These are phyloP conservation scores for Neurospora tetrasperma DNA, from an alignment of 495 filamentous ascomycete genomes.

Conservation along the genomic window DNA sequence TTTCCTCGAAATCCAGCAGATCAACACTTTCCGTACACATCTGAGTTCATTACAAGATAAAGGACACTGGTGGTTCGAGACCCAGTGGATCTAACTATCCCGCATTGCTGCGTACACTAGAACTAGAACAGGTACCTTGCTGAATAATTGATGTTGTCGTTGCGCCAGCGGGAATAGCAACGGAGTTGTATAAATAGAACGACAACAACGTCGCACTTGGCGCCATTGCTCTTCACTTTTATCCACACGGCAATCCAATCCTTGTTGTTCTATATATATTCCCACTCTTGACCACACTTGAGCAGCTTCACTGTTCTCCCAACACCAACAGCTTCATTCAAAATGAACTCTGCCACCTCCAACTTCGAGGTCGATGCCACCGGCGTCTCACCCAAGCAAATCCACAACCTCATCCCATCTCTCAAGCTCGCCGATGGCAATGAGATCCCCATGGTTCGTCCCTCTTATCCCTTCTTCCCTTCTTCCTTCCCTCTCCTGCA, in stretches of 20 bases:
- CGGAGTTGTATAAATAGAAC: not conserved
- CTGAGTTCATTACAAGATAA: not conserved
- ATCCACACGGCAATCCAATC: not conserved
- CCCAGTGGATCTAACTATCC: not conserved
- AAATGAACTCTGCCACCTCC: constrained; percentile 28
- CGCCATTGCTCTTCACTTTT: not conserved
- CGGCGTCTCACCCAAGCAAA: constrained; percentile 25
- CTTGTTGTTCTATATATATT: not conserved
- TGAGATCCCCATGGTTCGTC: constrained; percentile 58
- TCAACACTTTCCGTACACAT: not conserved
- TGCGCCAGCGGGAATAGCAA: not conserved
- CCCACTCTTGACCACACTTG: not conserved
- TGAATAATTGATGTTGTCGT: not conserved
- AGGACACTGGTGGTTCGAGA: not conserved
- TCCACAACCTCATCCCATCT: constrained; percentile 23
- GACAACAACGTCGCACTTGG: not conserved
- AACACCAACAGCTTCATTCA: not conserved
- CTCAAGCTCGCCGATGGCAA: constrained; percentile 64
- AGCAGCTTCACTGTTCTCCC: too few species aligned
- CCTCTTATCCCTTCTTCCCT: constrained; percentile 23
- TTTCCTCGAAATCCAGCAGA: too few species aligned
- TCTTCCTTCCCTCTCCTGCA: not conserved
- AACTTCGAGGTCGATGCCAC: constrained; percentile 18
- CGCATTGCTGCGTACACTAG: not conserved
- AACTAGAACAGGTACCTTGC: not conserved